Evolutionary conservation across 768 basidiomycete genomes (phyloP), one percentile per base, ranked within the genome.

Genomic region (Mycena venus): DNA sequence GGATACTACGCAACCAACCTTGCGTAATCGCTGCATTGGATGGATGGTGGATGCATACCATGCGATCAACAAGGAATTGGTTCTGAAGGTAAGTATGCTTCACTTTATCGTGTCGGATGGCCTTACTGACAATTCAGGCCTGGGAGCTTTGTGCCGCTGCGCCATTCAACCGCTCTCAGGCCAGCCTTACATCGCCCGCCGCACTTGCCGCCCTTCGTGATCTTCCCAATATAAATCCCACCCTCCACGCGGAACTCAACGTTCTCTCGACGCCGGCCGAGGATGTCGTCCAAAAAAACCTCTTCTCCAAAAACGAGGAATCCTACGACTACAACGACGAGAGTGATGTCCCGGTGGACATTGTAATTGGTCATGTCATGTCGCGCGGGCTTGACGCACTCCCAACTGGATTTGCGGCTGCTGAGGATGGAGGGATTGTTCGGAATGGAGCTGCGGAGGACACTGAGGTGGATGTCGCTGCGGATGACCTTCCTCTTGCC

Each of bases 41-140:
- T 85, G 83, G 84, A 63, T 85, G 40, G 74, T 81, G 9, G 77
- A 78, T 21, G 79, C 80, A 0, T 81, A 73, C 51, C 59, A 77
- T 4, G 79, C 70, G 10, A 65, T 83, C 63, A 78, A 81, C 10
- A 72, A 74, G 12, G 78, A 77, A 5, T 56, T 84, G 11, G 74
- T 85, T 17, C 69, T 74, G 61, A 82, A 83, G 77, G 83, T 83
- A 29, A 53, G 78, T 70, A 32, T 11, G 10, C 62, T n/a, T 34
- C n/a, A 31, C 38, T 17, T 4, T 31, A 25, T 55, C 17, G 6
- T 29, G 11, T 31, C n/a, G n/a, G n/a, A n/a, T n/a, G n/a, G n/a
- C 44, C 19, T 23, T 3, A 59, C 49, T 29, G n/a, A 47, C 19
- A 25, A 15, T 36, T 12, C 44, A 82, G 81, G 72, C 80, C 3